Base-by-base conservation (phyloP, 129 eudicot genomes). In the Deinandra increscens region DNA sequence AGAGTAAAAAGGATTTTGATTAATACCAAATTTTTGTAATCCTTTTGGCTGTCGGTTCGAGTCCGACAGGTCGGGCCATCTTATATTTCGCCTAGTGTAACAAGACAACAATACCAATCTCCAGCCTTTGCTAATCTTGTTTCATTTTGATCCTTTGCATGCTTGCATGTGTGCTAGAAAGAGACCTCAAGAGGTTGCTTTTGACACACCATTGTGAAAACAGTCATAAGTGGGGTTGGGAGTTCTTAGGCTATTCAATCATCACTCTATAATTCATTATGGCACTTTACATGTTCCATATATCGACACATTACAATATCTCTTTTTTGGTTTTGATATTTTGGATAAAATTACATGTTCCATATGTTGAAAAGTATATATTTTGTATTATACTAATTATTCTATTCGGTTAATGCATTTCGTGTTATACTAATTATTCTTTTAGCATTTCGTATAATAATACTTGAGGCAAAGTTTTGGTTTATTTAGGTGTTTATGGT, bases 1-100 rank as follows among this genome's bases (percentile, higher is more conserved):
- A 88, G 91, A 85, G 96, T 84, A 49, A 73, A 51, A 69, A 79
- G 91, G 77, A 44, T 85, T 63, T 71, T 48, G 58, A 74, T 71
- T 41, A 61, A 31, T 50, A 13, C 71, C 49, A 68, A 53, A 37
- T 55, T 68, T 12, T 71, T 50, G 39, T 56, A 14, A 79, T 74
- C 86, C 91, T 80, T 83, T 60, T 41, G 87, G 88, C 46, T 76
- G 88, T 74, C 78, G 89, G 91, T 85, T 85, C 89, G 67, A 88
- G 70, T 83, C 89, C 96, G 82, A 75, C 85, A 80, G 88, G 91
- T 74, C 80, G 88, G 87, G 51, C 7, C 8, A 9, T 49, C 56
- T 39, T 8, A 39, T 17, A 7, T 46, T 17, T 9, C 29, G 9
- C 9, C 4, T n/a, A n/a, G n/a, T n/a, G n/a, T n/a, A n/a, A n/a